Conservation (phyloP, 139 green algal species). For the Micromonas commoda region DNA sequence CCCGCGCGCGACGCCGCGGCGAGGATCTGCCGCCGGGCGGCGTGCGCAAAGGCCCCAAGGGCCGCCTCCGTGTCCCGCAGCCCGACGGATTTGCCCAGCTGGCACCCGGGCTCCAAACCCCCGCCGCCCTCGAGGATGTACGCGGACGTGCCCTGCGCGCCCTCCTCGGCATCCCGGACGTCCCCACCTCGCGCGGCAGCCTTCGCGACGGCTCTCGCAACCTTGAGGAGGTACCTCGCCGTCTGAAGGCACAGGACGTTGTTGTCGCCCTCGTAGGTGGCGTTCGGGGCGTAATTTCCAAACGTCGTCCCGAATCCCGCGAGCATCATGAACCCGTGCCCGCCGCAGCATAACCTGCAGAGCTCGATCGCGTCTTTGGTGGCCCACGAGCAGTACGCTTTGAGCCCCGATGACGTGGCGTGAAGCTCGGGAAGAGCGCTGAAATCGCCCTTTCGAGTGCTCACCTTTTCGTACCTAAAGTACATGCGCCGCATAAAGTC, state of each 20-base stretch:
- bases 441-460: not conserved
- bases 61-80: not conserved
- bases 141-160: too few relatives aligned
- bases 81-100: not conserved
- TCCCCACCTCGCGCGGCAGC: not conserved
- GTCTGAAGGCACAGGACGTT: slow-evolving; percentile 37
- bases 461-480: slow-evolving; percentile 23
- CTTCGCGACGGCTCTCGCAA: not conserved
- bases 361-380: slow-evolving; percentile 33
- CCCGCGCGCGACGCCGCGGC: not conserved
- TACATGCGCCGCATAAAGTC: slow-evolving; percentile 28
- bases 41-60: not conserved
- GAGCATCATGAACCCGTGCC: slow-evolving; percentile 31
- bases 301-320: slow-evolving; percentile 23
- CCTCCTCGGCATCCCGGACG: not conserved
- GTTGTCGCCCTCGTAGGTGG: slow-evolving; percentile 37
- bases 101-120: not conserved
- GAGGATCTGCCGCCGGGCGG: not conserved
- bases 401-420: slow-evolving; percentile 30
- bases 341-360: slow-evolving; percentile 31
- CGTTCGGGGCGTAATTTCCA: slow-evolving; percentile 28
- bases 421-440: slow-evolving; percentile 21
- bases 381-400: slow-evolving; percentile 32
- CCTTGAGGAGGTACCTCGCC: slow-evolving; percentile 35
- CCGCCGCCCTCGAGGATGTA: not conserved